Conservation (phyloP, 371 early-diverging fungal genomes). For the Fennellomyces sp. region DNA sequence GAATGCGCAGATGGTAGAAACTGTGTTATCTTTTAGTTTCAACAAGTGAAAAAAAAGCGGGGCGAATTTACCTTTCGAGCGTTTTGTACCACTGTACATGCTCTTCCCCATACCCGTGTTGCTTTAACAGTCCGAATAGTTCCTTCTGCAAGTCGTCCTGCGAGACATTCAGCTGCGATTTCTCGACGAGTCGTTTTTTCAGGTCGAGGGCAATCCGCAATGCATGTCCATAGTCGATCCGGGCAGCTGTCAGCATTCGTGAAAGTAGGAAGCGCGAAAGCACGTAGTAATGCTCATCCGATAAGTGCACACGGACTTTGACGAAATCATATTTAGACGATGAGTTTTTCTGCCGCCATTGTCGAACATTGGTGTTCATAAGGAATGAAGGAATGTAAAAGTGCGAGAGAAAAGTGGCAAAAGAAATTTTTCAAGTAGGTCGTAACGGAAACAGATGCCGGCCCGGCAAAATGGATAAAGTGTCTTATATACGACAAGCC, state of each 20-base stretch:
- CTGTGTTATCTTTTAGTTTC: not conserved
- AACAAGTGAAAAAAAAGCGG: too few species aligned
- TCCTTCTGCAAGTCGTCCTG: slow-evolving; percentile 32
- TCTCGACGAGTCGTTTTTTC: slow-evolving; percentile 41
- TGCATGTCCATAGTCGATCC: slow-evolving; percentile 38
- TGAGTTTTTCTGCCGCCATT: slow-evolving; percentile 23
- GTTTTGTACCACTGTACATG: slow-evolving; percentile 35
- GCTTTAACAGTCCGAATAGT: slow-evolving; percentile 30
- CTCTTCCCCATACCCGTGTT: slow-evolving; percentile 31
- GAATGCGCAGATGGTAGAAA: slow-evolving; percentile 45
- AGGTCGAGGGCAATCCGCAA: slow-evolving; percentile 47
- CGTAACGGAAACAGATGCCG: too few species aligned
- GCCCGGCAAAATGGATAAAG: too few species aligned
- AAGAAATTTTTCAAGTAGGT: too few species aligned
- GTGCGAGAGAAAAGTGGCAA: not conserved
- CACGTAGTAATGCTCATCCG: slow-evolving; percentile 43
- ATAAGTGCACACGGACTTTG: slow-evolving; percentile 40
- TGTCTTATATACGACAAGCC: too few species aligned
- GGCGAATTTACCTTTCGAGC: slow-evolving; percentile 28
- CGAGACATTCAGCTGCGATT: slow-evolving; percentile 25
- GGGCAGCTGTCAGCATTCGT: slow-evolving; percentile 43
- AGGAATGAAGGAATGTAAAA: not conserved
- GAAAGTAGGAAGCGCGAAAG: slow-evolving; percentile 39
- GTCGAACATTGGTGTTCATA: not conserved
- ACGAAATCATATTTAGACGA: slow-evolving; percentile 49